phyloP scores from a whole-genome alignment of 2,329 filamentous ascomycete genomes.

The Fusarium albosuccineum region DNA sequence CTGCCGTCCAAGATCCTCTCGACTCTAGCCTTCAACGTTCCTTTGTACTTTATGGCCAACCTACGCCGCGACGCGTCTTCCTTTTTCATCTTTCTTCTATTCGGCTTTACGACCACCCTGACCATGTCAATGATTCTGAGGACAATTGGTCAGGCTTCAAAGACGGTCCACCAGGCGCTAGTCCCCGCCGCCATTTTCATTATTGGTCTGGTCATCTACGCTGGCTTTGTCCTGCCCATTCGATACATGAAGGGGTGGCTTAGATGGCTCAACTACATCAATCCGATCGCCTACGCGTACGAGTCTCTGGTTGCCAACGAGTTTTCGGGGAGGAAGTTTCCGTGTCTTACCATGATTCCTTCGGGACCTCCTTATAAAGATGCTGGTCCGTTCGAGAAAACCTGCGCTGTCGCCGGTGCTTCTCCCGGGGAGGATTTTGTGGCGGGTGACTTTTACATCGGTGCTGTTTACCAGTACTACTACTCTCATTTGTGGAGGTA shows the following conservation, averaged over 20 bases:
- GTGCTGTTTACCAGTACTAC: constrained; percentile 57
- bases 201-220: constrained; percentile 54
- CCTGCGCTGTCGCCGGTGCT: constrained; percentile 31
- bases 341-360: constrained; percentile 9
- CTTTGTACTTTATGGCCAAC: constrained; percentile 76
- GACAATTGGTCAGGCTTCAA: constrained; percentile 30
- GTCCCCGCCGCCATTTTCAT: constrained; percentile 35
- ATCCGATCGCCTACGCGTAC: constrained; percentile 69
- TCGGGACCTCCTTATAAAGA: not conserved
- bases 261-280: constrained; percentile 73
- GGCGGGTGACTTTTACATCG: constrained; percentile 33
- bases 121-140: constrained; percentile 74
- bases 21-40: constrained; percentile 51
- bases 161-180: constrained; percentile 4
- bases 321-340: constrained; percentile 28
- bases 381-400: not conserved
- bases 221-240: constrained; percentile 59
- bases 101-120: constrained; percentile 66
- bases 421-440: constrained; percentile 16
- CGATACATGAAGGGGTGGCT: constrained; percentile 23
- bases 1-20: constrained; percentile 32
- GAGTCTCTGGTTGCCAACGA: constrained; percentile 32
- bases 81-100: constrained; percentile 61
- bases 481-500: constrained; percentile 67
- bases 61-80: constrained; percentile 68